A percentile compares a stretch with the other conserved stretches of the same genome.
These are phyloP conservation scores for Blastocystis sp. DNA, from an alignment of 352 stramenopile species.

Conservation along the genomic window DNA sequence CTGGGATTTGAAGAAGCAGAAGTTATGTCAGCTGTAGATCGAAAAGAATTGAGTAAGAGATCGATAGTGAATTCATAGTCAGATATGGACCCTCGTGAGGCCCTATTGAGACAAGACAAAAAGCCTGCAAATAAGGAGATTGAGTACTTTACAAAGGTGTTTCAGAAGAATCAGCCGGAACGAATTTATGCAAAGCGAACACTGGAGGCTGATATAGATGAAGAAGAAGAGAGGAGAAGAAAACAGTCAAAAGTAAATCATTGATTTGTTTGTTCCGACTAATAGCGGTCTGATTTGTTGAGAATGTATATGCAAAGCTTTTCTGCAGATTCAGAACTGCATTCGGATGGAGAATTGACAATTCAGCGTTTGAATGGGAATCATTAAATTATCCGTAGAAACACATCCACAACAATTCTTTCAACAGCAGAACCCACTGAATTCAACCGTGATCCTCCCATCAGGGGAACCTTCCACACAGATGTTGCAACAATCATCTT, in stretches of 20 bases:
- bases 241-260: neutral
- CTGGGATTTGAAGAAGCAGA: conserved; percentile 14
- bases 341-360: neutral
- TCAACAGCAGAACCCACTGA: neutral
- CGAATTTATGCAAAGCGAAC: conserved; percentile 51
- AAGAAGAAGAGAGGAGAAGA: conserved; percentile 42
- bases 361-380: neutral
- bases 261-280: neutral
- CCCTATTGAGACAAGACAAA: conserved; percentile 8
- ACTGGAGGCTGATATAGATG: conserved; percentile 52
- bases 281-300: neutral
- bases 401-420: neutral
- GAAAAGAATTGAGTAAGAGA: conserved; percentile 8
- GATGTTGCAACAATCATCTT: neutral
- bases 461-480: neutral
- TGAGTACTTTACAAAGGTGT: conserved; percentile 60
- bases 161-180: conserved; percentile 55
- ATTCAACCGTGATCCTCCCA: neutral
- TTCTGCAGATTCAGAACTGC: neutral
- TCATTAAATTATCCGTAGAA: neutral
- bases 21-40: neutral
- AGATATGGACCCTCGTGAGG: conserved; percentile 60
- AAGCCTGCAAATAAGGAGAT: conserved; percentile 10
- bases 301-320: neutral
- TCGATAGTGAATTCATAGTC: neutral